Evolutionary conservation across 2,329 filamentous ascomycete species (phyloP), one percentile per base, ranked within the genome.

Genomic region (Westerdykella sp.): DNA sequence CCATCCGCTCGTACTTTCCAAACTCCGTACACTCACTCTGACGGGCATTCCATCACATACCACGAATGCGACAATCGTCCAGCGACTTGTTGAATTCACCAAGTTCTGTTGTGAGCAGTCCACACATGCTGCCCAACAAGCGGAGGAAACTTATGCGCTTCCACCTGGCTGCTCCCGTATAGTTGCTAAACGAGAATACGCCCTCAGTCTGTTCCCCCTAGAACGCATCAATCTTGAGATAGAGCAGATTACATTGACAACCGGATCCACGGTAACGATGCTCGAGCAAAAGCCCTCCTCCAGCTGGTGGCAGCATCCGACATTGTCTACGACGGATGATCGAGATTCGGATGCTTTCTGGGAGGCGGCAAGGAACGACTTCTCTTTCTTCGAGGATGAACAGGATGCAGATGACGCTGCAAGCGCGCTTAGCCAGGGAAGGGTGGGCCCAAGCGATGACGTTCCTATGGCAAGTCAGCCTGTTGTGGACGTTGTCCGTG

Each of bases 341-440:
- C 63, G 68, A 7, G 79, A 83, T 52, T 76, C 73, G 4, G 79
- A 81, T 55, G 71, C 73, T 4, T 69, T 82, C 10, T 81, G 78
- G 79, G 69, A 73, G 39, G 78, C 78, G 7, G 77, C 78, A 3
- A 68, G 72, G 43, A 69, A 75, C 40, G 79, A 83, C 54, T 83
- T 82, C 48, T 78, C 75, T 22, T 80, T 80, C 60, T 83, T 83
- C 45, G 73, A 69, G 1, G 76, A 78, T 32, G 75, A 75, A 37
- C 78, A 80, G 52, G 77, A 76, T 46, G 68, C 37, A 44, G 5
- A 12, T 39, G 6, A 40, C 54, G 3, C 18, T 21, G 18, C 18
- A 21, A 21, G 18, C 4, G 18, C 18, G 3, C 4, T 6, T 21
- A 21, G 18, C 18, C 18, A 21, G 6, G 18, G 18, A 6, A 21